These are phyloP conservation scores for Candida pseudofarinosa DNA, from an alignment of 805 yeast genomes.

Conservation along the genomic window DNA sequence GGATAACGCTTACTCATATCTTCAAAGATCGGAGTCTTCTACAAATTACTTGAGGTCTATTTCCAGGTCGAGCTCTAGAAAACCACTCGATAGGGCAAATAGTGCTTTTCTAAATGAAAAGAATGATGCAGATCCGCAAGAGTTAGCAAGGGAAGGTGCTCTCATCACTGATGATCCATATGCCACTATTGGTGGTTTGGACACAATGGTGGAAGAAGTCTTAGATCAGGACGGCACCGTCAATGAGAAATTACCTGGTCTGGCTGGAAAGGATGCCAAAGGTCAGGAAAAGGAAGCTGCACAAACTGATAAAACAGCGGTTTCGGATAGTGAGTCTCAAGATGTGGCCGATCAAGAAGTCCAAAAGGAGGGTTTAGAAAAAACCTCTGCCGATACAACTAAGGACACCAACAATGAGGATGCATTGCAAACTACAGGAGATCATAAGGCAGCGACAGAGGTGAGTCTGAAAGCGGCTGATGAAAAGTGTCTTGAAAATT, in stretches of 20 bases:
- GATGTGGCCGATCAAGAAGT: background rate
- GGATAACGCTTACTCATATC: conserved; percentile 16
- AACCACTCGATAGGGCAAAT: conserved; percentile 13
- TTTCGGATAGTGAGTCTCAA: background rate
- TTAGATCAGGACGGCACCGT: conserved; percentile 23
- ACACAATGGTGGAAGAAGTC: conserved; percentile 47
- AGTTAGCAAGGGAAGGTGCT: conserved; percentile 55
- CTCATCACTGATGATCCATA: conserved; percentile 48
- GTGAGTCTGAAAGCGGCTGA: too few relatives aligned
- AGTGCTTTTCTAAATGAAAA: conserved; percentile 16
- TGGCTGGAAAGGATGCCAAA: background rate
- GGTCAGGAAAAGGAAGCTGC: background rate
- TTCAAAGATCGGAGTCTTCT: conserved; percentile 38
- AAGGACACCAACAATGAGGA: background rate
- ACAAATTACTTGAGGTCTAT: conserved; percentile 59
- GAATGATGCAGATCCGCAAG: conserved; percentile 30
- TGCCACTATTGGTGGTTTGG: conserved; percentile 44
- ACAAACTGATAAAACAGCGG: background rate
- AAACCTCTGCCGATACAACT: background rate
- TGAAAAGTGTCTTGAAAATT: background rate
- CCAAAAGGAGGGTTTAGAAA: background rate
- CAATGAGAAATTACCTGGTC: background rate
- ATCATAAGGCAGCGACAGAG: too few relatives aligned
- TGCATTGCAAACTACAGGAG: too few relatives aligned
- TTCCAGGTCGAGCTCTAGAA: conserved; percentile 61